Base-by-base conservation (phyloP, 2,329 filamentous ascomycete genomes). In the Geosmithia putterillii region DNA sequence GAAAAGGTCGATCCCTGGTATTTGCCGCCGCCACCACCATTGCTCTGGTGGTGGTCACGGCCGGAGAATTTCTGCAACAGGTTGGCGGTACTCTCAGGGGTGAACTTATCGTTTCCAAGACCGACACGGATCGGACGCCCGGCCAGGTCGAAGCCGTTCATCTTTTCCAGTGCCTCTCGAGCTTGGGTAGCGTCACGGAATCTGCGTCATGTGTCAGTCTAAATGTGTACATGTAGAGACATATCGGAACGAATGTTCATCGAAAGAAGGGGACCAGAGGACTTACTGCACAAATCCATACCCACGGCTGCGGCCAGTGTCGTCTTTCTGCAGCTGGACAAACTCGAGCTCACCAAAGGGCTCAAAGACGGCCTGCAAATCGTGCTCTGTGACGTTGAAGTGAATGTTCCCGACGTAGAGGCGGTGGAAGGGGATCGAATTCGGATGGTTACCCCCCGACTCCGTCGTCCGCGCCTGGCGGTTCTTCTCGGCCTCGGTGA, bases 81-180 rank as follows among this genome's bases (percentile, higher is more conserved):
- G 67, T 86, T 89, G 63, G 87, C 84, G 65, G 87, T 95, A 66
- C 88, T 92, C 70, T 96, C 92, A 58, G 89, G 85, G 66, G 89
- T 96, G 69, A 96, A 96, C 79, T 96, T 96, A 85, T 98, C 92
- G 71, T 95, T 98, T 67, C 92, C 92, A 70, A 98, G 86, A 65
- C 92, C 92, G 64, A 98, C 94, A 61, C 92, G 88, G 63, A 98
- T 96, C 50, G 89, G 88, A 61, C 92, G 89, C 65, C 89, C 89
- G 57, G 92, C 92, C 54, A 98, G 81, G 67, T 96, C 92, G 69
- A 96, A 98, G 51, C 90, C 89, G 66, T 98, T 98, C 90, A 98
- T 95, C 68, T 95, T 95, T 64, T 95, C 88, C 50, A 98, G 73
- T 48, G 92, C 94, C 63, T 95, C 86, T 59, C 90, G 86, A 58